These are phyloP conservation scores for Pilaira anomala DNA, from an alignment of 192 early-diverging fungal species.

Conservation along the genomic window DNA sequence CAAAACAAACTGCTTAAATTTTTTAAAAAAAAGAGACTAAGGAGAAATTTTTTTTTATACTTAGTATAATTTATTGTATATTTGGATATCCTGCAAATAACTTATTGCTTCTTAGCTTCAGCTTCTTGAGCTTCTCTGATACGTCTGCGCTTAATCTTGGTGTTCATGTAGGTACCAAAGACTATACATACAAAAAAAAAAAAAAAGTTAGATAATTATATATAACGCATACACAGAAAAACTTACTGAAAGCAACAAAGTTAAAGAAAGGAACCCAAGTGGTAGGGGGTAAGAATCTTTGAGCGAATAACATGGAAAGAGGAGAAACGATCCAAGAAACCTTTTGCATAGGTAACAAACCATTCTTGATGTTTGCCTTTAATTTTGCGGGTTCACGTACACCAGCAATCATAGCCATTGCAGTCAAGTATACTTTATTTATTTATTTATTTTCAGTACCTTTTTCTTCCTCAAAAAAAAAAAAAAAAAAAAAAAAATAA, in stretches of 20 bases:
- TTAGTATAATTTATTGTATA: too few species aligned
- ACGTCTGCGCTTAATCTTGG: constrained; percentile 58
- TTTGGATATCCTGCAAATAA: too few species aligned
- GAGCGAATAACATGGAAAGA: constrained; percentile 71
- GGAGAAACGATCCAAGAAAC: constrained; percentile 84
- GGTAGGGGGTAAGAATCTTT: constrained; percentile 70
- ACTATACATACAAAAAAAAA: constrained; percentile 26
- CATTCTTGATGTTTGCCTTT: constrained; percentile 49
- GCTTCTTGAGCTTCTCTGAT: constrained; percentile 23
- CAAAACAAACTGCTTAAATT: too few species aligned
- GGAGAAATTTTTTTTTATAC: too few species aligned
- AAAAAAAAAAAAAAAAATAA: background rate
- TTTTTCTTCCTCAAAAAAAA: too few species aligned
- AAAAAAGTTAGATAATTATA: background rate
- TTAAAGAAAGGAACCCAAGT: constrained; percentile 94
- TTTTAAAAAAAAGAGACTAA: too few species aligned
- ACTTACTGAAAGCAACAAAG: constrained; percentile 66
- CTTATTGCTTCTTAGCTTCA: background rate
- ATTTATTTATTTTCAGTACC: background rate
- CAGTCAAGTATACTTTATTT: constrained; percentile 68
- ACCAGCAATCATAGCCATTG: constrained; percentile 81
- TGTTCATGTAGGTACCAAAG: constrained; percentile 77
- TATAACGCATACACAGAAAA: background rate
- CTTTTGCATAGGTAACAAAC: constrained; percentile 75
- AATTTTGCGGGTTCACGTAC: constrained; percentile 53